phyloP scores from a whole-genome alignment of 2,329 filamentous ascomycete species.

The Trichoderma breve region DNA sequence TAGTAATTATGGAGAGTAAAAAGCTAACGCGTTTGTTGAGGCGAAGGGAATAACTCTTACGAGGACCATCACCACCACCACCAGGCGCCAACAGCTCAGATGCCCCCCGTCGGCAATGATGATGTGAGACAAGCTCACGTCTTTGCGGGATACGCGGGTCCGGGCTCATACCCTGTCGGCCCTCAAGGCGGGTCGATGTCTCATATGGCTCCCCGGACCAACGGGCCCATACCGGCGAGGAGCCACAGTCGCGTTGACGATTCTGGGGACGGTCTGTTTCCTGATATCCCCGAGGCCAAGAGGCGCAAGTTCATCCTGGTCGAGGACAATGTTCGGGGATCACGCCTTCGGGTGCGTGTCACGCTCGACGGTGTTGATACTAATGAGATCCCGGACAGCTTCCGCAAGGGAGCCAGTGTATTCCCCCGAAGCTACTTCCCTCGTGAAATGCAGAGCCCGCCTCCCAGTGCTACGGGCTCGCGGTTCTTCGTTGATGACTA shows the following conservation, averaged over 20 bases:
- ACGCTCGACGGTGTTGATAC: slow-evolving; percentile 92
- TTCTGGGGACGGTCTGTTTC: slow-evolving; percentile 71
- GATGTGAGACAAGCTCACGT: slow-evolving; percentile 73
- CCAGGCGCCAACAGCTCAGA: slow-evolving; percentile 56
- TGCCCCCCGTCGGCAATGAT: slow-evolving; percentile 48
- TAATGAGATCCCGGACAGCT: slow-evolving; percentile 93
- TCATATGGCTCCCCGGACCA: slow-evolving; percentile 47
- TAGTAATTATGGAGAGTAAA: slow-evolving; percentile 24
- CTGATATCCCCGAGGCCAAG: slow-evolving; percentile 83
- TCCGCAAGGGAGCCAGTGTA: slow-evolving; percentile 84
- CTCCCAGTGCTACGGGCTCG: slow-evolving; percentile 70
- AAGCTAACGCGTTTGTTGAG: slow-evolving; percentile 43
- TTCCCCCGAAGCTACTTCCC: slow-evolving; percentile 91
- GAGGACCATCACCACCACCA: slow-evolving; percentile 67
- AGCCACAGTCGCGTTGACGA: slow-evolving; percentile 49
- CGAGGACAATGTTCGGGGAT: slow-evolving; percentile 79
- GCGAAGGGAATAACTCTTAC: slow-evolving; percentile 61
- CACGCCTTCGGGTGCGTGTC: slow-evolving; percentile 82
- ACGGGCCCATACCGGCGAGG: slow-evolving; percentile 37
- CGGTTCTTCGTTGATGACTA: slow-evolving; percentile 70
- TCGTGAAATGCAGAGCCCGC: slow-evolving; percentile 85
- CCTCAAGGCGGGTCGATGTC: slow-evolving; percentile 61
- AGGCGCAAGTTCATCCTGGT: slow-evolving; percentile 96
- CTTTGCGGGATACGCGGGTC: slow-evolving; percentile 67
- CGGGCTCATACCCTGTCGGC: slow-evolving; percentile 50